Evolutionary conservation across 2,329 filamentous ascomycete species (phyloP).

Genomic region (Endocalyx cinctus): DNA sequence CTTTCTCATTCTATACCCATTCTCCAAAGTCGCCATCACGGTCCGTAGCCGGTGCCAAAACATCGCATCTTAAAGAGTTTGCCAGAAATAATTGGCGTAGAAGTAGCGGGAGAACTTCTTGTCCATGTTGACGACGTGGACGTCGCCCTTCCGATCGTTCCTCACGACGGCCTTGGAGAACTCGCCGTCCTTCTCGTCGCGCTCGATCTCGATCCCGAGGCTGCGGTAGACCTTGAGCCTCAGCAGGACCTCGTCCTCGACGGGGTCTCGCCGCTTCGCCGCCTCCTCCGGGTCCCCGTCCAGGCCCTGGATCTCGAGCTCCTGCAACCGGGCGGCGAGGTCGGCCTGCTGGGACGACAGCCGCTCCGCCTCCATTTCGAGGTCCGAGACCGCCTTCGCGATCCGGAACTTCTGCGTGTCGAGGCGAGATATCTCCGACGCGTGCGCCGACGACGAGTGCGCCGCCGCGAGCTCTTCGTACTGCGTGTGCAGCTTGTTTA

Average conservation of each 20-base stretch:
- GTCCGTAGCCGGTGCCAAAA: slow-evolving; percentile 3
- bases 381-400: slow-evolving; percentile 83
- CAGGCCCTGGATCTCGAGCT: slow-evolving; percentile 81
- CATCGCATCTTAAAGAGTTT: slow-evolving; percentile 60
- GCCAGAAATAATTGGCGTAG: slow-evolving; percentile 96
- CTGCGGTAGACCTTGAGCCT: slow-evolving; percentile 88
- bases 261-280: slow-evolving; percentile 33
- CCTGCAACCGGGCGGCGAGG: slow-evolving; percentile 68
- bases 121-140: slow-evolving; percentile 92
- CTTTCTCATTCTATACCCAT: too few species aligned
- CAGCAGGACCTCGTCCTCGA: slow-evolving; percentile 63
- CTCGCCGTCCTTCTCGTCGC: slow-evolving; percentile 67
- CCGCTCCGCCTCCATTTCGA: slow-evolving; percentile 94
- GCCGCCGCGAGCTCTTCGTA: slow-evolving; percentile 70
- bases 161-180: slow-evolving; percentile 82
- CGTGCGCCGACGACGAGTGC: slow-evolving; percentile 76
- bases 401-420: slow-evolving; percentile 93
- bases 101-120: slow-evolving; percentile 87
- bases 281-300: slow-evolving; percentile 55
- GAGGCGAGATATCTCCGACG: slow-evolving; percentile 76
- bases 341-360: slow-evolving; percentile 73
- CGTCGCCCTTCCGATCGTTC: slow-evolving; percentile 82
- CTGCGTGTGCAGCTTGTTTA: slow-evolving; percentile 69
- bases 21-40: too few species aligned
- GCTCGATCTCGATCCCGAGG: slow-evolving; percentile 82